Base-by-base conservation (phyloP, 495 filamentous ascomycete species). In the Penicillium malachiteum region DNA sequence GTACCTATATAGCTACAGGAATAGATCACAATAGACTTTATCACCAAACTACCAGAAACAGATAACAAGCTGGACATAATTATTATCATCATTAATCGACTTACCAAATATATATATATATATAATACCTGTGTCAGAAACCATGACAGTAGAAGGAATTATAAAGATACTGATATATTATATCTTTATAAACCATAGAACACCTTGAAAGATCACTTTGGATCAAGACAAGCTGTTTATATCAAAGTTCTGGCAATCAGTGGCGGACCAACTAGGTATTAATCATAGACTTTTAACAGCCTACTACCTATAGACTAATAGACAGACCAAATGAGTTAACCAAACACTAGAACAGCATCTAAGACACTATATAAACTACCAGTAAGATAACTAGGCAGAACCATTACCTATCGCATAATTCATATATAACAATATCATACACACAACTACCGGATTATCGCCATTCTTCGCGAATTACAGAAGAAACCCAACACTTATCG, bases 301-400 rank as follows among this genome's bases (percentile, higher is more conserved):
- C 0, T 65, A 57, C 32, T 58, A 75, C 37, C 59, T 64, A 0
- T 34, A 70, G 44, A 71, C 64, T 0, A 55, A 72, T 60, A 56
- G 64, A 0, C 59, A 71, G 31, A 71, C 65, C 0, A 66, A 75
- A 38, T 31, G 17, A 7, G 21, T 41, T 4, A 71, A 67, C 47
- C 32, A 58, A 5, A 18, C 34, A 9, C 3, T 73, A 7, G 54
- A 72, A 48, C 46, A 62, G 9, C 56, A 60, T 16, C 50, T 73
- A 3, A 57, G 63, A 0, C n/a, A 17, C 7, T 73, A 62, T 41
- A 34, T 56, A 14, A 63, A 62, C 34, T 69, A 67, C 52, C 48
- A 55, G 1, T 60, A 75, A 30, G 44, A 70, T 44, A 42, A 75
- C 53, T 76, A 50, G 70, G 42, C 40, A 0, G 42, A 54, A 35